Evolutionary conservation across 2,329 filamentous ascomycete genomes (phyloP), one percentile per base, ranked within the genome.

Genomic region (Aspergillus candidus): DNA sequence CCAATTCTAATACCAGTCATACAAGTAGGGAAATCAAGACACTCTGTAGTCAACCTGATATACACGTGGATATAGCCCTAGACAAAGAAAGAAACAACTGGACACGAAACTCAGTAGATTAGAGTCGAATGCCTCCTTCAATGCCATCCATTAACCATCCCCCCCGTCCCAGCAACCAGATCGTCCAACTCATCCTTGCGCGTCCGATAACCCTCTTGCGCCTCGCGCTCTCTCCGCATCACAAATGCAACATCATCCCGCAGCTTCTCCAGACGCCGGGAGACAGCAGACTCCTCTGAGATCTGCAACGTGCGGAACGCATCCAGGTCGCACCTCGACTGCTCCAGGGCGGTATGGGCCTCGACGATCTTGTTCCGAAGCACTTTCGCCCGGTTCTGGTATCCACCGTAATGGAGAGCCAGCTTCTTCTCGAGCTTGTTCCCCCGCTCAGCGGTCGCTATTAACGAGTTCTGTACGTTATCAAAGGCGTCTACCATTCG

Each of bases 401-500:
- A 98, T 11, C 93, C 93, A 17, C 90, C 90, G 2, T 94, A 80
- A 57, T 93, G 84, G 42, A 94, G 75, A 0, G 77, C 75, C n/a
- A 98, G 78, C 68, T 93, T 96, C 78, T 95, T 95, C 69, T 97
- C 90, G 1, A 94, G 73, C 67, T 91, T 94, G 61, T 88, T 88
- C 42, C 86, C 87, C 45, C 83, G 78, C 55, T 91, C 83, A 3
- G 90, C 93, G 0, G 82, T 81, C 3, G 77, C 72, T 55, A 86
- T 77, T 50, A 95, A 85, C 6, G 78, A 74, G 37, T 86, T 79
- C 66, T 93, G 86, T 2, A 89, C 78, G 36, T 76, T 76, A 50
- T 93, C 82, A 52, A 95, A 93, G 2, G 86, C 82, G 54, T 80
- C 72, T 29, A 77, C 76, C 72, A 91, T 80, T 22, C 80, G 70